Evolutionary conservation across 108 stramenopile genomes (phyloP).

Genomic region (Cyclostephanos tholiformis): DNA sequence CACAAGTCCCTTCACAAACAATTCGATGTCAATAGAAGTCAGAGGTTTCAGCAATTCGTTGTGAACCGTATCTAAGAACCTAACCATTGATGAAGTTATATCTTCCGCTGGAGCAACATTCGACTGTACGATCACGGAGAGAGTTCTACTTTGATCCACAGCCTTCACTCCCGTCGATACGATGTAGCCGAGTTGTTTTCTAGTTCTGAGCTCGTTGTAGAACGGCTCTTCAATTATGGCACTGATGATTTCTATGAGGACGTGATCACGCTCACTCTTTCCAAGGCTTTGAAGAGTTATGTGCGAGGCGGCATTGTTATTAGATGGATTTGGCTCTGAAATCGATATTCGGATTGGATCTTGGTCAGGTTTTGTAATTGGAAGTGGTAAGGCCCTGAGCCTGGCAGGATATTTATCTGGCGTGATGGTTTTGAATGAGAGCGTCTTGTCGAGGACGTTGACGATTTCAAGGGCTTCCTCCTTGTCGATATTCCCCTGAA

Average conservation of each 20-base stretch:
- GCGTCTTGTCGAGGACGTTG: constrained; percentile 58
- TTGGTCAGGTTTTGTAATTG: constrained; percentile 22
- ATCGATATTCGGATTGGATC: constrained; percentile 54
- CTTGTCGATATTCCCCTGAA: constrained; percentile 80
- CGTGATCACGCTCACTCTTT: constrained; percentile 67
- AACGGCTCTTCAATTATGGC: constrained; percentile 85
- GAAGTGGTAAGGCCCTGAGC: constrained; percentile 67
- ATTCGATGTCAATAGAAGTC: constrained; percentile 57
- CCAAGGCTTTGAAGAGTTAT: constrained; percentile 72
- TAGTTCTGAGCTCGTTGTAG: constrained; percentile 89
- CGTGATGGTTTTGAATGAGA: constrained; percentile 74
- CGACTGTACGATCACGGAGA: constrained; percentile 74
- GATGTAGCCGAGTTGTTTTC: constrained; percentile 94
- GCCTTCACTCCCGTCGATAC: constrained; percentile 80
- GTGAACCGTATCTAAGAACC: constrained; percentile 48
- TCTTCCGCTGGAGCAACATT: constrained; percentile 44
- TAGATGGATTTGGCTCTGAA: constrained; percentile 78
- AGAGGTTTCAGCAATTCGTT: constrained; percentile 59
- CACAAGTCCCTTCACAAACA: constrained; percentile 72
- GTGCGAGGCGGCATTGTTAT: constrained; percentile 73
- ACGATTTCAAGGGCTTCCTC: constrained; percentile 75
- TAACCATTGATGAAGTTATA: constrained; percentile 17
- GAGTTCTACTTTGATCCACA: constrained; percentile 62
- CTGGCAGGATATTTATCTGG: constrained; percentile 61
- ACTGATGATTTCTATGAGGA: constrained; percentile 70